Base-by-base conservation (phyloP, 305 asterid species). In the Salvia sclarea region DNA sequence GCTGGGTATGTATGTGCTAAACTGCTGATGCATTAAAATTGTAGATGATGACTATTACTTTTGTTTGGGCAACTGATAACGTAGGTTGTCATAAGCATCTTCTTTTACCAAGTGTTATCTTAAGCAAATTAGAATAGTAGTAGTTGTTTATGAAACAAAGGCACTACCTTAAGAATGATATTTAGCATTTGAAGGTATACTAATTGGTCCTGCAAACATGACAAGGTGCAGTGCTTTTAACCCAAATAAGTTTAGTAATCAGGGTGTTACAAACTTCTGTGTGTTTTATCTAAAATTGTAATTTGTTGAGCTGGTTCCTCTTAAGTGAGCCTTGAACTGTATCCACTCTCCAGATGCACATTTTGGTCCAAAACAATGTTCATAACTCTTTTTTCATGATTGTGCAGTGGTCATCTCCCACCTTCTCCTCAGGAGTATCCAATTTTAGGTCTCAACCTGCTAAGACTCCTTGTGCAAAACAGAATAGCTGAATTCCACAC, bases 401-500 rank as follows among this genome's bases (percentile, higher is more conserved):
- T 78, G 81, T 63, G 76, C 95, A 91, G 98, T 22, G 90, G 83
- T 11, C 86, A 86, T 65, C 83, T 94, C 74, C 84, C 91, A 66
- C 83, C 77, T 53, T 94, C 99, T 63, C 82, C 93, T 40, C 96
- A 91, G 82, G 96, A 91, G 81, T 85, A 89, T 81, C 96, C 91
- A 16, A 87, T 94, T 75, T 74, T 91, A 73, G 99, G 99, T 49
- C 98, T 94, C 75, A 94, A 94, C 87, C 99, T 94, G 67, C 82
- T 94, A 84, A 82, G 99, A 62, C 96, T 94, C 71, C 98, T 94
- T 8, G 99, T 94, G 73, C 99, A 94, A 80, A 94, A 94, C 72
- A 83, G 99, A 78, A 94, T 94, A 61, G 99, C 98, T 6, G 97
- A 94, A 64, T 94, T 94, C 71, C 99, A 94, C 83, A 94, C 98